Evolutionary conservation across 2,329 filamentous ascomycete genomes (phyloP).

Genomic region (Ceratocystis cubensis): DNA sequence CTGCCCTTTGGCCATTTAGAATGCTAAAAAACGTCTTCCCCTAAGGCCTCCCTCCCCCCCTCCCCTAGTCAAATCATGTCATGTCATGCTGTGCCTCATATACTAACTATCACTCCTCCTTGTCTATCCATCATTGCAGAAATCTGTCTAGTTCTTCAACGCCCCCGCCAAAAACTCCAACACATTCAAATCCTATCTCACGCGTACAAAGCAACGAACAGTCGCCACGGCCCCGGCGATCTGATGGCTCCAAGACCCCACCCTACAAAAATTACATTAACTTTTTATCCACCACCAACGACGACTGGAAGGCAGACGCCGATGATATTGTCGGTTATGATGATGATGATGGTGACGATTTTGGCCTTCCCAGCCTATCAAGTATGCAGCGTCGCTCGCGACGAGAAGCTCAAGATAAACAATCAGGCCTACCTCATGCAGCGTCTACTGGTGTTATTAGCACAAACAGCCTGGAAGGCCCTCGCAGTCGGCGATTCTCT

Average conservation of each 20-base stretch:
- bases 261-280: conserved; percentile 64
- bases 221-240: conserved; percentile 42
- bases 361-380: conserved; percentile 82
- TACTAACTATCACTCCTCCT: conserved; percentile 18
- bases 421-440: conserved; percentile 7
- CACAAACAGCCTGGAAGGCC: conserved; percentile 26
- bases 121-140: conserved; percentile 30
- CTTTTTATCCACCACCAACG: conserved; percentile 68
- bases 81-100: background rate
- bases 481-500: conserved; percentile 48
- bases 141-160: conserved; percentile 47
- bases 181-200: conserved; percentile 38
- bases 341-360: conserved; percentile 82
- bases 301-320: conserved; percentile 68
- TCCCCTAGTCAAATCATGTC: background rate
- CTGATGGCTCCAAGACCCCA: conserved; percentile 45
- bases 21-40: conserved; percentile 25
- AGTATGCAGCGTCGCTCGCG: conserved; percentile 69
- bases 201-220: conserved; percentile 37
- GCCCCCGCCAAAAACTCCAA: conserved; percentile 64
- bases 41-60: background rate
- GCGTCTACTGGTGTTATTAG: background rate
- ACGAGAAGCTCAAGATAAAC: conserved; percentile 28
- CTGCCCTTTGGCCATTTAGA: background rate
- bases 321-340: conserved; percentile 70